phyloP scores from a whole-genome alignment of 2,329 filamentous ascomycete genomes.

The Leptodontidium sp. region DNA sequence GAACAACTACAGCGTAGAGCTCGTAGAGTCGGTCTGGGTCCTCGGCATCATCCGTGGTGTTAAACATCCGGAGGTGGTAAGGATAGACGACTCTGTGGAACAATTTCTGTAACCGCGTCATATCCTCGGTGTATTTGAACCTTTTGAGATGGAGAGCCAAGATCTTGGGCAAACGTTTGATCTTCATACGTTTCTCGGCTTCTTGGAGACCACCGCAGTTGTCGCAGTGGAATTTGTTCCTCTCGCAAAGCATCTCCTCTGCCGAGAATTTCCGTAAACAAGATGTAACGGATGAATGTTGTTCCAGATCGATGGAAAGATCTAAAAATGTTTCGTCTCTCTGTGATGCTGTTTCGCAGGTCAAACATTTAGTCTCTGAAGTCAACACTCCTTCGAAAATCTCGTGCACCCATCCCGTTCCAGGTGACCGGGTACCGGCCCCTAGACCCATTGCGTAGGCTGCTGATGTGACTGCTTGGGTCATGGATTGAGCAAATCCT shows the following conservation, averaged over 20 bases:
- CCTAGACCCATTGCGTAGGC: constrained; percentile 49
- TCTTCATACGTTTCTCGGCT: constrained; percentile 99
- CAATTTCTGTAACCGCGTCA: constrained; percentile 91
- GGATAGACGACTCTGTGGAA: constrained; percentile 98
- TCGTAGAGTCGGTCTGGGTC: constrained; percentile 95
- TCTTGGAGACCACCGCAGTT: constrained; percentile 96
- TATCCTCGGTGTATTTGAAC: constrained; percentile 98
- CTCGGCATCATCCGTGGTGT: constrained; percentile 94
- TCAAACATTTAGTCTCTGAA: constrained; percentile 95
- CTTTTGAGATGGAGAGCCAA: constrained; percentile 92
- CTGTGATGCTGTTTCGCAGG: constrained; percentile 94
- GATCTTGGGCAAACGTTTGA: constrained; percentile 91
- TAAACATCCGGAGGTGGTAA: constrained; percentile 95
- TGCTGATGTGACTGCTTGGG: constrained; percentile 53
- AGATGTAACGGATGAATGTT: constrained; percentile 95
- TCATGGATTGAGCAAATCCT: constrained; percentile 60
- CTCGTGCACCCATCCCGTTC: constrained; percentile 92
- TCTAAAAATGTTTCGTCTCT: constrained; percentile 96
- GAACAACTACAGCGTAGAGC: constrained; percentile 94
- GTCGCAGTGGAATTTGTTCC: constrained; percentile 99
- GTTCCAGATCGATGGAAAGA: constrained; percentile 92
- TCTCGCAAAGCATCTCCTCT: constrained; percentile 97
- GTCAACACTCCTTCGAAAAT: constrained; percentile 95
- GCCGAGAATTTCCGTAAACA: constrained; percentile 96
- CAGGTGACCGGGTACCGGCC: constrained; percentile 62